Percentiles rank a stretch among this genome's conserved stretches.
Evolutionary conservation across 2,329 filamentous ascomycete species (phyloP).

Genomic region (Metarhizium anisopliae): DNA sequence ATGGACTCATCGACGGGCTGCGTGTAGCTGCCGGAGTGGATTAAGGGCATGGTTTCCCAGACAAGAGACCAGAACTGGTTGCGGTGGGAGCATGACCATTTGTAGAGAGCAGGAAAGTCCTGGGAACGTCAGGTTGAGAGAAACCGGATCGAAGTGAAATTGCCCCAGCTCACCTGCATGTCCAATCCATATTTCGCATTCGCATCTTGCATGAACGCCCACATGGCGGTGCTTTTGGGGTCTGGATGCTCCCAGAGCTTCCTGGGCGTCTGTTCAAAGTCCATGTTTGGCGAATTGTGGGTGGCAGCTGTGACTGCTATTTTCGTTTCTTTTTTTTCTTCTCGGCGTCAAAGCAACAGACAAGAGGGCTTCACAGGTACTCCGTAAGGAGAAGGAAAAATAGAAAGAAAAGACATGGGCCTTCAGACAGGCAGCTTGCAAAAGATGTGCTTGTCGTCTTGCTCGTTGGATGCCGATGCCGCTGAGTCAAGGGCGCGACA

Average conservation of each 20-base stretch:
- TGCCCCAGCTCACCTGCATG: constrained; percentile 41
- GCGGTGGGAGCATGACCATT: constrained; percentile 56
- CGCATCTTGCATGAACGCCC: constrained; percentile 54
- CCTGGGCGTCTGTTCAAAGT: constrained; percentile 33
- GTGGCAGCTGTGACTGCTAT: not conserved
- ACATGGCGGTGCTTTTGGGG: constrained; percentile 55
- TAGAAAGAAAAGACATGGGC: not conserved
- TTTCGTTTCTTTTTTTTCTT: too few species aligned
- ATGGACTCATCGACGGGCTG: constrained; percentile 59
- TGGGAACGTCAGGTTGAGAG: constrained; percentile 19
- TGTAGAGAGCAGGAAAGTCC: constrained; percentile 61
- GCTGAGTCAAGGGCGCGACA: too few species aligned
- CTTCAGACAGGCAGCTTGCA: not conserved
- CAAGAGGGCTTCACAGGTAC: not conserved
- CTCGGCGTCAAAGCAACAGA: not conserved
- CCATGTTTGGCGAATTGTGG: constrained; percentile 15
- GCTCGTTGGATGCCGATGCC: too few species aligned
- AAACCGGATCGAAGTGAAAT: not conserved
- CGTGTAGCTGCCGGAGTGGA: constrained; percentile 52
- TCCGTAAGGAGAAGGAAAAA: not conserved
- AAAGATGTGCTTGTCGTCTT: not conserved
- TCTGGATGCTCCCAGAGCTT: constrained; percentile 62
- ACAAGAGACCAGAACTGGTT: constrained; percentile 56
- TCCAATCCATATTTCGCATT: constrained; percentile 48
- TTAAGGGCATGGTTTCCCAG: constrained; percentile 50